Evolutionary conservation across 176 grass and related monocot species (phyloP).

Genomic region (Zoysia pacifica): DNA sequence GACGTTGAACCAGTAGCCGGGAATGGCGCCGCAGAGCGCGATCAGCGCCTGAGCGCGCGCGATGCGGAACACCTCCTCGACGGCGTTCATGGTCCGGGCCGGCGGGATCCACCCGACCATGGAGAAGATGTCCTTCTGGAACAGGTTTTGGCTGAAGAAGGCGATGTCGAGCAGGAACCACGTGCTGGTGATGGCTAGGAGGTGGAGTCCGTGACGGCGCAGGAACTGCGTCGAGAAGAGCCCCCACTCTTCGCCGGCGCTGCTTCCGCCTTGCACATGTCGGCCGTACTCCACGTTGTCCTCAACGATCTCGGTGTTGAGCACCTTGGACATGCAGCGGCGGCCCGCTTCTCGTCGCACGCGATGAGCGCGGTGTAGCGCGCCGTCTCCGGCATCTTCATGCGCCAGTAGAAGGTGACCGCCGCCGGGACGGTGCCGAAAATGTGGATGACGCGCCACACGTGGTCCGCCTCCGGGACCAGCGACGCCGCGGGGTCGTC

Average conservation of each 20-base stretch:
- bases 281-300: background rate
- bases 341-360: slow-evolving; percentile 55
- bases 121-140: slow-evolving; percentile 83
- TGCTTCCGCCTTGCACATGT: no score
- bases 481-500: slow-evolving; percentile 35
- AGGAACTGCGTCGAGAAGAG: slow-evolving; percentile 57
- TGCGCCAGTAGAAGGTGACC: slow-evolving; percentile 79
- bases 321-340: slow-evolving; percentile 63
- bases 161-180: slow-evolving; percentile 88
- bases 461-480: slow-evolving; percentile 48
- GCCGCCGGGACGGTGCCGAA: slow-evolving; percentile 58
- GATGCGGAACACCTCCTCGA: slow-evolving; percentile 62
- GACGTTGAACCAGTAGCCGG: slow-evolving; percentile 87
- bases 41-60: slow-evolving; percentile 63
- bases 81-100: slow-evolving; percentile 47
- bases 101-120: slow-evolving; percentile 49
- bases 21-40: slow-evolving; percentile 70
- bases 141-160: slow-evolving; percentile 84
- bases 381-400: slow-evolving; percentile 83
- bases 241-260: slow-evolving; percentile 10
- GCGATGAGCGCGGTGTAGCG: slow-evolving; percentile 70
- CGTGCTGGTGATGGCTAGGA: slow-evolving; percentile 55
- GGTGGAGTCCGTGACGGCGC: slow-evolving; percentile 49
- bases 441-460: slow-evolving; percentile 73
- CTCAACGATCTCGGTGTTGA: slow-evolving; percentile 41